Evolutionary conservation across 2,329 filamentous ascomycete genomes (phyloP).

Genomic region (Trichoderma endophyticum): DNA sequence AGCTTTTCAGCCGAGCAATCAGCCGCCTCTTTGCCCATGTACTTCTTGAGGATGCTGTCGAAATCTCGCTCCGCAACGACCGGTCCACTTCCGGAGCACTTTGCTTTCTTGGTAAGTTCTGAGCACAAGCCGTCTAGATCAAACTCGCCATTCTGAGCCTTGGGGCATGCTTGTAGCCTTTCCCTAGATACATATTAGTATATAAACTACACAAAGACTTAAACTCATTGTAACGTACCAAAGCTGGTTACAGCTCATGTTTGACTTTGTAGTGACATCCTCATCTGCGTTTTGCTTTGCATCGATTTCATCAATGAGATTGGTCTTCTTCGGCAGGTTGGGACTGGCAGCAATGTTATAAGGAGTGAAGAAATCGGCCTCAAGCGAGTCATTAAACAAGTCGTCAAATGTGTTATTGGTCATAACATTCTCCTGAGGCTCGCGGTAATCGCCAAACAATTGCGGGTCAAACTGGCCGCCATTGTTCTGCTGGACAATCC

Average conservation of each 20-base stretch:
- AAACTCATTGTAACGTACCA: constrained; percentile 61
- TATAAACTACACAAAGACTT: not conserved
- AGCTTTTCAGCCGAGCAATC: constrained; percentile 46
- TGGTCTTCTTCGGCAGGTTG: constrained; percentile 52
- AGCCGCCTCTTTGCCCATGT: constrained; percentile 47
- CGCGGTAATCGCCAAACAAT: constrained; percentile 87
- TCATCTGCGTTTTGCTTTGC: constrained; percentile 69
- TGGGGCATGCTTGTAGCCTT: constrained; percentile 79
- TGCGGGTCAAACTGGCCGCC: constrained; percentile 86
- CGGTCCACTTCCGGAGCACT: constrained; percentile 86
- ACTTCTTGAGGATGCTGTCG: constrained; percentile 69
- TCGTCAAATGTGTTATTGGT: constrained; percentile 68
- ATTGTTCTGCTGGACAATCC: constrained; percentile 78
- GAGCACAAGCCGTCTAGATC: constrained; percentile 91
- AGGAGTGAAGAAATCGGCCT: constrained; percentile 75
- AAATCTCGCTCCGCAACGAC: constrained; percentile 89
- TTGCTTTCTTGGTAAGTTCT: constrained; percentile 91
- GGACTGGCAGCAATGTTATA: constrained; percentile 63
- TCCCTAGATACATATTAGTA: constrained; percentile 65
- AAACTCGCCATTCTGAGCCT: constrained; percentile 85
- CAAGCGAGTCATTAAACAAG: constrained; percentile 73
- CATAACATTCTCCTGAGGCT: constrained; percentile 79
- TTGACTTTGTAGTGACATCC: constrained; percentile 52
- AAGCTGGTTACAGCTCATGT: constrained; percentile 85
- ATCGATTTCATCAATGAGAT: constrained; percentile 76